Conservation (phyloP, 176 grass and related monocot genomes). For the Carex pumila region DNA sequence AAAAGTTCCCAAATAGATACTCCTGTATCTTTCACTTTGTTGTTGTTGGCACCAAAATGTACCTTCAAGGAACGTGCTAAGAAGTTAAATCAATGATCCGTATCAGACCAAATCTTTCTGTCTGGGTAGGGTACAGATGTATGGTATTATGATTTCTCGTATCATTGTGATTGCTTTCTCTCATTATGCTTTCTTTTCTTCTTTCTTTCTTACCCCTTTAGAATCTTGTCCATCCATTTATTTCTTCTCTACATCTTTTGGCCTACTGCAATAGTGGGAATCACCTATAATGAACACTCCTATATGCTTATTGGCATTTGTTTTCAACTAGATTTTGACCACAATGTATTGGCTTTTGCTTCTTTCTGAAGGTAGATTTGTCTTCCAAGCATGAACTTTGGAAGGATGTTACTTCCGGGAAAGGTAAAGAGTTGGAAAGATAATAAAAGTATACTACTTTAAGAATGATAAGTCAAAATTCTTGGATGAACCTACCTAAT, state of each 20-base stretch:
- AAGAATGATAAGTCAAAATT: neutral
- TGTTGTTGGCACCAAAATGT: constrained; percentile 2
- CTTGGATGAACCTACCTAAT: neutral
- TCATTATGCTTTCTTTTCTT: neutral
- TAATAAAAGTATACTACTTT: neutral
- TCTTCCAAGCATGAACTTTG: constrained; percentile 10
- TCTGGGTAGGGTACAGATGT: neutral
- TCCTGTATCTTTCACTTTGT: neutral
- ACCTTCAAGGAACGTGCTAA: constrained; percentile 12
- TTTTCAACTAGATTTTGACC: constrained; percentile 19
- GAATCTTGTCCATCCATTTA: neutral
- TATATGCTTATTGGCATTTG: neutral
- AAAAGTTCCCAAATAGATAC: neutral
- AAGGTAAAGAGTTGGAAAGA: neutral
- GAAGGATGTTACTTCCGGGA: neutral
- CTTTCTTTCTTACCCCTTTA: constrained; percentile 4
- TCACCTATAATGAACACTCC: neutral
- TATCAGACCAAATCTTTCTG: constrained; percentile 18
- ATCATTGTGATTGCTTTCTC: constrained; percentile 8
- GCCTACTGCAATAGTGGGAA: constrained; percentile 9
- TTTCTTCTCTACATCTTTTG: neutral
- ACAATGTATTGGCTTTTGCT: neutral
- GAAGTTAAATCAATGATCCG: neutral
- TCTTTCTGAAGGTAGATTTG: neutral
- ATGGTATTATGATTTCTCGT: neutral